Conservation (phyloP, 805 yeast genomes). For the Saccharomycopsis guyanensis region DNA sequence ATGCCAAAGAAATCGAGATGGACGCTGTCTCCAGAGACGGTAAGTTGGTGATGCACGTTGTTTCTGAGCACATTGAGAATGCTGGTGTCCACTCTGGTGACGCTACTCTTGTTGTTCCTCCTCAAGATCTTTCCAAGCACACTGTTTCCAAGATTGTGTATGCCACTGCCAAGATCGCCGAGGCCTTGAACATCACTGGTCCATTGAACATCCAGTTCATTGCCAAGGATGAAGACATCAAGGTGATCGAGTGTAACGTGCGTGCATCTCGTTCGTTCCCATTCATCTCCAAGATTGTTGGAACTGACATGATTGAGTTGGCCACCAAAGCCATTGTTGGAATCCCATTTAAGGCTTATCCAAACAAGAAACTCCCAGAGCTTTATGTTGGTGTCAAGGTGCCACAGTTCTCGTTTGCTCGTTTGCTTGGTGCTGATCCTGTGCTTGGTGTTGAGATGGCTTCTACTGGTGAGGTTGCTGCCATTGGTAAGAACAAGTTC, state of each 20-base stretch:
- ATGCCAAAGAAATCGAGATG: conserved; percentile 97
- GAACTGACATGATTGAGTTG: conserved; percentile 92
- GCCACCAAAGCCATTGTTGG: conserved; percentile 95
- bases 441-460: conserved; percentile 99
- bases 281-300: conserved; percentile 94
- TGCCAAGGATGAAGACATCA: conserved; percentile 90
- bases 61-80: conserved; percentile 96
- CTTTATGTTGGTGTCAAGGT: conserved; percentile 95
- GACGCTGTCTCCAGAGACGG: conserved; percentile 97
- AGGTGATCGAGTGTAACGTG: conserved; percentile 97
- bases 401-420: conserved; percentile 95
- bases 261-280: conserved; percentile 99
- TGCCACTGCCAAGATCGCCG: conserved; percentile 94
- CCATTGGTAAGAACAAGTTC: conserved; percentile 91
- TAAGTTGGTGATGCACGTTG: conserved; percentile 91
- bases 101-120: conserved; percentile 95
- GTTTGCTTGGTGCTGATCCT: conserved; percentile 97
- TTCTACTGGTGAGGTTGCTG: conserved; percentile 97
- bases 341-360: conserved; percentile 80
- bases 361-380: conserved; percentile 79
- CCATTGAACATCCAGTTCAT: conserved; percentile 96
- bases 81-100: conserved; percentile 99
- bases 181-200: conserved; percentile 92
- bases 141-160: conserved; percentile 86
- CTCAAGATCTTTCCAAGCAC: conserved; percentile 89